These are phyloP conservation scores for Komagataea norvegica DNA, from an alignment of 1,139 yeast species.

Conservation along the genomic window DNA sequence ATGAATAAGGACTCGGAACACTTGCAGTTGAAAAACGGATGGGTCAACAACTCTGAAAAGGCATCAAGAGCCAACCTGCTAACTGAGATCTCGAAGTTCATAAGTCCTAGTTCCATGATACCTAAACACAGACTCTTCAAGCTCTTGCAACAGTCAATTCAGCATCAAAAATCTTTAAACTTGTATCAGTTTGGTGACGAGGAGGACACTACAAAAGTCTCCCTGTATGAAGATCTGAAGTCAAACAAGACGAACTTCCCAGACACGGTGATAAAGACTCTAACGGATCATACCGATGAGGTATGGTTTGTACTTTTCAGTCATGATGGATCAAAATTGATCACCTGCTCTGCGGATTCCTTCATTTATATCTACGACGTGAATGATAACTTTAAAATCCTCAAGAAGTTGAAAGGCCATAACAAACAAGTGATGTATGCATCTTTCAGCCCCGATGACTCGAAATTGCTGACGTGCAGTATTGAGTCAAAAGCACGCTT, in stretches of 20 bases:
- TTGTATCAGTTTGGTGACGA: conserved; percentile 33
- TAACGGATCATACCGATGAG: conserved; percentile 62
- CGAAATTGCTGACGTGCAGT: conserved; percentile 56
- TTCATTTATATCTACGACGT: conserved; percentile 66
- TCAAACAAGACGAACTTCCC: conserved; percentile 44
- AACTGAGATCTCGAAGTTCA: conserved; percentile 39
- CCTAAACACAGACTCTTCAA: conserved; percentile 49
- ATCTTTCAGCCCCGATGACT: conserved; percentile 67
- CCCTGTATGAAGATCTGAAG: conserved; percentile 26
- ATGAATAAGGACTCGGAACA: conserved; percentile 31
- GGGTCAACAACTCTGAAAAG: conserved; percentile 35
- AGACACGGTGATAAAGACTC: conserved; percentile 33
- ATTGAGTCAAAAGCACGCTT: conserved; percentile 60
- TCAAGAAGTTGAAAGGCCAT: conserved; percentile 41
- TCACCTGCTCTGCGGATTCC: conserved; percentile 72
- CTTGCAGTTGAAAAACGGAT: conserved; percentile 26
- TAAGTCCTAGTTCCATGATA: conserved; percentile 49
- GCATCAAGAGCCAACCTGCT: conserved; percentile 40
- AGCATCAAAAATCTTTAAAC: conserved; percentile 40
- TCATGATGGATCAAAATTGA: conserved; percentile 69
- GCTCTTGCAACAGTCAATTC: conserved; percentile 48
- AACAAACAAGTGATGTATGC: conserved; percentile 60
- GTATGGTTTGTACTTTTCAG: conserved; percentile 84
- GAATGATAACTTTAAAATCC: conserved; percentile 43
- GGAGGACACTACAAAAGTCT: conserved; percentile 12